phyloP scores from a whole-genome alignment of 306 rosid genomes.

The Vigna mungo region DNA sequence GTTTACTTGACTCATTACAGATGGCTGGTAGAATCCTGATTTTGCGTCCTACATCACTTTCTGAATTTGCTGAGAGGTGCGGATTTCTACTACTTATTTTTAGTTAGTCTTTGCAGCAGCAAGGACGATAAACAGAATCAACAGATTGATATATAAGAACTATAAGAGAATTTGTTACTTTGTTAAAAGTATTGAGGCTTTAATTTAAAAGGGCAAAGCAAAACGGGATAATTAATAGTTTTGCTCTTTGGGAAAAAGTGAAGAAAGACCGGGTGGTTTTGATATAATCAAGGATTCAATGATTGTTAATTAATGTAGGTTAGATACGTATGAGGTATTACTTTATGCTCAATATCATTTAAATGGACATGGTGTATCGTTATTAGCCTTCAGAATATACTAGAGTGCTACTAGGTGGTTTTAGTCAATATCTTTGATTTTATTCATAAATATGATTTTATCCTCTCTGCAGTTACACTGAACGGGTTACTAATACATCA shows the following conservation, averaged over 20 bases:
- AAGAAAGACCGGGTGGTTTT: slow-evolving; percentile 2
- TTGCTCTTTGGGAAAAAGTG: not conserved
- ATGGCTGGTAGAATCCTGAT: slow-evolving; percentile 91
- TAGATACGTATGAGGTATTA: not conserved
- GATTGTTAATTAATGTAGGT: not conserved
- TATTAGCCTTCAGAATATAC: slow-evolving; percentile 8
- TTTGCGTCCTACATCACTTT: slow-evolving; percentile 78
- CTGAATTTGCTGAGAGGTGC: slow-evolving; percentile 87
- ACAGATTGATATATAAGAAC: slow-evolving; percentile 5
- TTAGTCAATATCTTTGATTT: slow-evolving; percentile 27
- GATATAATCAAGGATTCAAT: slow-evolving; percentile 11
- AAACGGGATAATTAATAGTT: not conserved
- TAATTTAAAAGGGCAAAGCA: not conserved
- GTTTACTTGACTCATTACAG: slow-evolving; percentile 53
- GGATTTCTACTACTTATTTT: slow-evolving; percentile 20
- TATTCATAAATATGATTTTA: not conserved
- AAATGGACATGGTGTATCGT: not conserved
- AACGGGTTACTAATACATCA: too few relatives aligned
- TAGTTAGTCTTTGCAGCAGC: slow-evolving; percentile 25
- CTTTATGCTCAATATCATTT: too few relatives aligned
- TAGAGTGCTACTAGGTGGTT: slow-evolving; percentile 1
- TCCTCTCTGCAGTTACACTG: not conserved
- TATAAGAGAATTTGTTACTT: slow-evolving; percentile 5
- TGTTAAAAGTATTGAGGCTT: slow-evolving; percentile 15
- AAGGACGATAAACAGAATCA: slow-evolving; percentile 11